Percentiles rank a stretch among this genome's conserved stretches.
phyloP scores from a whole-genome alignment of 1,284 basidiomycete species.

The Hemileia vastatrix region DNA sequence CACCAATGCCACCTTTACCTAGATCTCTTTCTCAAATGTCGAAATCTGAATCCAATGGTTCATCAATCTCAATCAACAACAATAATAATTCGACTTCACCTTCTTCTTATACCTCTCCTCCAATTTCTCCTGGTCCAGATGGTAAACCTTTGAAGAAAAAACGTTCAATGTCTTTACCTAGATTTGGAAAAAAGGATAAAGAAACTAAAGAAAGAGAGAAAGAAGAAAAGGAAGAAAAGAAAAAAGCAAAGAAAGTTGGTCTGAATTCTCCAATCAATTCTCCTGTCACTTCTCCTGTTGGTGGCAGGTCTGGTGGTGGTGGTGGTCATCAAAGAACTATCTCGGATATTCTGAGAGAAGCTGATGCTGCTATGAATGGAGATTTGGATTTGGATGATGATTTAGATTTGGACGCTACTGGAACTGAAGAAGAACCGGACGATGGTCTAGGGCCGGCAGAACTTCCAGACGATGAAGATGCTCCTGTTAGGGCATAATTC shows the following conservation, averaged over 20 bases:
- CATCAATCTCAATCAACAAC: not conserved
- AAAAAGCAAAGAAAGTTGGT: not conserved
- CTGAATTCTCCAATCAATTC: not conserved
- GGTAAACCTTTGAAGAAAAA: slow-evolving; percentile 24
- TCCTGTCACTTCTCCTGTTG: no score
- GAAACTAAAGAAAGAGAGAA: no score
- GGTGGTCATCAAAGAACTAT: slow-evolving; percentile 30
- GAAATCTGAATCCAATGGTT: not conserved
- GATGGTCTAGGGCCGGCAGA: not conserved
- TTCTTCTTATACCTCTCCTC: not conserved
- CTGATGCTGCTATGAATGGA: slow-evolving; percentile 28
- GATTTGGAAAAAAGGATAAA: slow-evolving; percentile 25
- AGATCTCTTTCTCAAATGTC: not conserved
- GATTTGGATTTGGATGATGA: slow-evolving; percentile 22
- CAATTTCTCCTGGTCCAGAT: not conserved
- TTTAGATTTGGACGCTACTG: slow-evolving; percentile 15
- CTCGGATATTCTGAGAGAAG: slow-evolving; percentile 30
- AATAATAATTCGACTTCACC: not conserved
- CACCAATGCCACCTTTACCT: not conserved
- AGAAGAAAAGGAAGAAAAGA: slow-evolving; percentile 10
- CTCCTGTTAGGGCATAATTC: not conserved
- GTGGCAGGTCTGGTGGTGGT: not conserved
- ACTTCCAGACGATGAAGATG: not conserved
- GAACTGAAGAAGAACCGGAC: not conserved
- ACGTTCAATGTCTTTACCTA: slow-evolving; percentile 17